A percentile compares a stretch with the other conserved stretches of the same genome.
These are phyloP conservation scores for Ganoderma lucidum DNA, from an alignment of 1,284 basidiomycete genomes.

Conservation along the genomic window DNA sequence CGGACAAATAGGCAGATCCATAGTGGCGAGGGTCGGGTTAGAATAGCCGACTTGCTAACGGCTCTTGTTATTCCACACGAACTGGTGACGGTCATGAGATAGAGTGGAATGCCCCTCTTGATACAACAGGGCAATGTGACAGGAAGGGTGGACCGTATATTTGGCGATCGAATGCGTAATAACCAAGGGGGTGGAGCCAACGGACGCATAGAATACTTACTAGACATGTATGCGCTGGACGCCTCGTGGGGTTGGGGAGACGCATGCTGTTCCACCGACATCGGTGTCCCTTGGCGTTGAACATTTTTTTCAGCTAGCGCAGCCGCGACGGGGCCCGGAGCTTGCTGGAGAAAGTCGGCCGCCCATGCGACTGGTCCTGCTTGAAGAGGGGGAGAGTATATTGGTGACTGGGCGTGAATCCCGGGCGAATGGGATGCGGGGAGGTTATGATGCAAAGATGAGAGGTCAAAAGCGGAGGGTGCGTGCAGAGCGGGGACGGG, in stretches of 20 bases:
- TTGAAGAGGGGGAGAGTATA: conserved; percentile 25
- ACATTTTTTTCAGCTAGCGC: conserved; percentile 5
- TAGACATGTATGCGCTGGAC: conserved; percentile 17
- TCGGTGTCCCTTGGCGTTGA: conserved; percentile 20
- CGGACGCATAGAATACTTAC: conserved; percentile 15
- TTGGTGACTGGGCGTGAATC: conserved; percentile 42
- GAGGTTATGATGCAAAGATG: conserved; percentile 61
- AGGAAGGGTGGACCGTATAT: neutral
- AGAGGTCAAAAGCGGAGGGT: conserved; percentile 60
- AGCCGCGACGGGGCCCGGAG: conserved; percentile 15
- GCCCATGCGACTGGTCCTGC: conserved; percentile 57
- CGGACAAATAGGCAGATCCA: neutral
- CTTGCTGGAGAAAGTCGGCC: conserved; percentile 60
- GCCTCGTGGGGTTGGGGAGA: conserved; percentile 15
- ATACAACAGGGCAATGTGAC: neutral
- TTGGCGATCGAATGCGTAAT: neutral
- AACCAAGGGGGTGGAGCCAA: neutral
- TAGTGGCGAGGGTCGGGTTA: neutral
- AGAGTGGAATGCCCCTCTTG: neutral
- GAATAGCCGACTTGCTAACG: neutral
- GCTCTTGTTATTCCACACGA: neutral
- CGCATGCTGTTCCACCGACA: conserved; percentile 23
- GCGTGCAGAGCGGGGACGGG: conserved; percentile 45
- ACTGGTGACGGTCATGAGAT: neutral
- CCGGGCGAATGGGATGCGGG: conserved; percentile 45